Evolutionary conservation across 495 filamentous ascomycete species (phyloP).

Genomic region (Xylaria longipes): DNA sequence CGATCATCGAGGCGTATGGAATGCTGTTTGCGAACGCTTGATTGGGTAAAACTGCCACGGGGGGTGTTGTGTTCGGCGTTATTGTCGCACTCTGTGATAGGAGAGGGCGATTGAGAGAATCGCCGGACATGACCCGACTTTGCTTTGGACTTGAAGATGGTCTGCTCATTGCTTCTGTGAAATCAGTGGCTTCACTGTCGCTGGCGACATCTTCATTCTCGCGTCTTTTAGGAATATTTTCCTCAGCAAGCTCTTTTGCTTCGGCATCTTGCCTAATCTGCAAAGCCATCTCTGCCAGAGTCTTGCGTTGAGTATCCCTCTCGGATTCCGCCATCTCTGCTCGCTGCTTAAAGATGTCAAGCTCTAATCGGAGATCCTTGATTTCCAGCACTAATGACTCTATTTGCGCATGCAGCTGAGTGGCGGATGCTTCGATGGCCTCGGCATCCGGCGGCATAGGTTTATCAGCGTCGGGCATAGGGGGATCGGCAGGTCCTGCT

Average conservation of each 20-base stretch:
- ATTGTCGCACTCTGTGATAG: slow-evolving; percentile 51
- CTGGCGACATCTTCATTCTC: slow-evolving; percentile 24
- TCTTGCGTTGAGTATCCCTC: slow-evolving; percentile 67
- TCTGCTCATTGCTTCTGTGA: slow-evolving; percentile 29
- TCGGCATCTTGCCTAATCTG: slow-evolving; percentile 73
- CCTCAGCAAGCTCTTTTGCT: slow-evolving; percentile 62
- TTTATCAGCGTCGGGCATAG: slow-evolving; percentile 35
- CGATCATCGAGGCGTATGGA: slow-evolving; percentile 86
- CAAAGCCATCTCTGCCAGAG: slow-evolving; percentile 87
- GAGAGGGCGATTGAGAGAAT: slow-evolving; percentile 37
- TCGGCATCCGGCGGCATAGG: slow-evolving; percentile 50
- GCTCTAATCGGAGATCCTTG: slow-evolving; percentile 78
- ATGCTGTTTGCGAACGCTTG: slow-evolving; percentile 65
- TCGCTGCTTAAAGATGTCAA: slow-evolving; percentile 75
- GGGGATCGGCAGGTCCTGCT: not conserved
- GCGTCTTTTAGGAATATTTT: not conserved
- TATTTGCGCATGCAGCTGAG: slow-evolving; percentile 71
- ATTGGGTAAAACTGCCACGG: slow-evolving; percentile 38
- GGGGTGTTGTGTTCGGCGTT: slow-evolving; percentile 40
- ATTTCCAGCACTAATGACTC: slow-evolving; percentile 85
- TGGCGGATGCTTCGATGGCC: slow-evolving; percentile 49
- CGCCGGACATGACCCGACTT: slow-evolving; percentile 17
- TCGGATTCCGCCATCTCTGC: slow-evolving; percentile 84
- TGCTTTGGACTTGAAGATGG: slow-evolving; percentile 32
- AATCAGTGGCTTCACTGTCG: slow-evolving; percentile 32